Evolutionary conservation across 1,284 basidiomycete genomes (phyloP), one percentile per base, ranked within the genome.

Genomic region (Pseudozyma hubeiensis): DNA sequence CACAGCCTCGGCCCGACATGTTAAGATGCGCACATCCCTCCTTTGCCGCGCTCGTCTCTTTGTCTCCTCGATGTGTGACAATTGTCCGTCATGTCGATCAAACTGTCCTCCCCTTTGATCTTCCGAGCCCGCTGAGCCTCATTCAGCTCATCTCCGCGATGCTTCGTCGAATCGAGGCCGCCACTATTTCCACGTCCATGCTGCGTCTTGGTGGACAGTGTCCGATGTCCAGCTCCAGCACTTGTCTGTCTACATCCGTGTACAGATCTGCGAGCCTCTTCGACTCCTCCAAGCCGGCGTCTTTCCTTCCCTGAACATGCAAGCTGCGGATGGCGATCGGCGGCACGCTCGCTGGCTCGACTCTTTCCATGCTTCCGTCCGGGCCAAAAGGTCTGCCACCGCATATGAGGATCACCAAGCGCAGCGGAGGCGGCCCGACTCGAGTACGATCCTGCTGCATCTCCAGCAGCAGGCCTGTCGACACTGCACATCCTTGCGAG

Each of bases 401-500:
- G 39, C 73, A 76, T 33, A 76, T 72, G 13, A 76, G 50, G 24
- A 72, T 48, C 13, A 57, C 58, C 14, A 76, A 59, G n/a, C 53
- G 65, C 11, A 72, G 31, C 8, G 64, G 61, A n/a, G 49, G 33
- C 4, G 1, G 9, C 31, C 30, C 49, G 5, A 30, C n/a, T 13
- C 31, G n/a, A 5, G 44, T 53, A 9, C 43, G 7, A n/a, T 51
- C 43, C 11, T 37, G 8, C n/a, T 31, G 17, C 14, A 52, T 45
- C 39, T 62, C 50, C 47, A 67, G 33, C 4, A 71, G 63, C 14
- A 76, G n/a, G 35, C 64, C 69, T 4, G 73, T 69, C 7, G 62
- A 40, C 14, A 68, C 64, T 3, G 73, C 68, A n/a, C 68, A 71
- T 43, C 73, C 73, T 16, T 76, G 73, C 40, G 73, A 76, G 24